A percentile compares a stretch with the other conserved stretches of the same genome.
Conservation (phyloP, 176 grass and related monocot genomes). For the Ananas comosus region DNA sequence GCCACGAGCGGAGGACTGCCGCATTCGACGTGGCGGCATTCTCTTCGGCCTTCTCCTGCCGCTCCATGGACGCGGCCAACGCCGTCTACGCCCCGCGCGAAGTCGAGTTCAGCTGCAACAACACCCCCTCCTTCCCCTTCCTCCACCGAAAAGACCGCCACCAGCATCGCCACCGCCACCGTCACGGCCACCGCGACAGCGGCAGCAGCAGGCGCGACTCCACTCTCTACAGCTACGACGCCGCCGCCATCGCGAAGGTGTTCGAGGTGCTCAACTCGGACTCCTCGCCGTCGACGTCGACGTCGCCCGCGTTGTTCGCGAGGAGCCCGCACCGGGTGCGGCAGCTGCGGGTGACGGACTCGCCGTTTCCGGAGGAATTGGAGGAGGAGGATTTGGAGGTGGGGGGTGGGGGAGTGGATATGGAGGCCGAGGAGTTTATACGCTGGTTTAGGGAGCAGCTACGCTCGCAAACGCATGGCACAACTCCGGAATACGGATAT, state of each 20-base stretch:
- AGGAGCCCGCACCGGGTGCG: not conserved
- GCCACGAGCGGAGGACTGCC: not conserved
- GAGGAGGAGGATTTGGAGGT: constrained; percentile 27
- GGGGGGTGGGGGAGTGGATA: constrained; percentile 33
- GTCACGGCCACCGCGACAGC: not conserved
- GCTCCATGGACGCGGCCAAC: constrained; percentile 43
- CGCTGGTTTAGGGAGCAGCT: constrained; percentile 68
- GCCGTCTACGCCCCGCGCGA: constrained; percentile 51
- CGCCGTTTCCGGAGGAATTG: constrained; percentile 34
- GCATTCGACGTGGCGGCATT: not conserved
- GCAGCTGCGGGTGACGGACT: constrained; percentile 54
- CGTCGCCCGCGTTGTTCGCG: not conserved
- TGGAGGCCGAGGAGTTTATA: constrained; percentile 88
- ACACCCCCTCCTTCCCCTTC: constrained; percentile 44
- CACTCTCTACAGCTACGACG: constrained; percentile 2
- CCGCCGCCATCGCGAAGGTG: constrained; percentile 26
- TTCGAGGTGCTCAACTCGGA: constrained; percentile 46
- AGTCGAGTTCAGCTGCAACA: constrained; percentile 86
- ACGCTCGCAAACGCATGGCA: constrained; percentile 33
- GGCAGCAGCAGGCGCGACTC: constrained; percentile 4
- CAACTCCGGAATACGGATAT: constrained; percentile 2
- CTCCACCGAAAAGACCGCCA: constrained; percentile 16
- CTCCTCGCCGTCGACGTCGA: not conserved
- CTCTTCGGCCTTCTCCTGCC: constrained; percentile 33
- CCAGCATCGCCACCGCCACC: not conserved